Conservation (phyloP, 1,139 yeast species). For the Blastobotrys apis region DNA sequence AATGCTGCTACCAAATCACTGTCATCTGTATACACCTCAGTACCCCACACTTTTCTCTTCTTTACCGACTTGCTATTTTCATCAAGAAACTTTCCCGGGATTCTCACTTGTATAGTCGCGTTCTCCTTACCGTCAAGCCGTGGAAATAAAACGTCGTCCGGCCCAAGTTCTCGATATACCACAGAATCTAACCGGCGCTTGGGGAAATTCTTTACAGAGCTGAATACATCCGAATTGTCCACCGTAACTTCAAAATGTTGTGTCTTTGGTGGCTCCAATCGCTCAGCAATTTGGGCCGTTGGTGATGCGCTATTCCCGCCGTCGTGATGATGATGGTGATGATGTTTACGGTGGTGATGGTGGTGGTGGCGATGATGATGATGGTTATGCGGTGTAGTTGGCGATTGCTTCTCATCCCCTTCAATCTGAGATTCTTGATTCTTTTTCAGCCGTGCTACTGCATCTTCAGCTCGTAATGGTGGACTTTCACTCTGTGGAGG, state of each 20-base stretch:
- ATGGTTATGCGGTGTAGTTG: conserved; percentile 11
- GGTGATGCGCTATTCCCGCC: conserved; percentile 9
- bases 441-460: conserved; percentile 32
- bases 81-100: conserved; percentile 43
- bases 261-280: conserved; percentile 11
- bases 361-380: conserved; percentile 16
- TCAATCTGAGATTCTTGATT: conserved; percentile 9
- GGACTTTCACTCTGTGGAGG: conserved; percentile 18
- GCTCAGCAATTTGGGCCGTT: conserved; percentile 2
- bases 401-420: conserved; percentile 8
- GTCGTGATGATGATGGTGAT: conserved; percentile 24
- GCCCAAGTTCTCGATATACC: conserved; percentile 49
- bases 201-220: conserved; percentile 44
- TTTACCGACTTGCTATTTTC: conserved; percentile 39
- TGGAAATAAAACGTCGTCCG: conserved; percentile 29
- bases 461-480: conserved; percentile 34
- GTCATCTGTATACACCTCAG: conserved; percentile 89
- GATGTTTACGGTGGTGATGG: conserved; percentile 24
- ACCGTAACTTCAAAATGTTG: conserved; percentile 34
- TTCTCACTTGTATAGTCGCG: conserved; percentile 55
- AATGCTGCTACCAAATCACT: conserved; percentile 75
- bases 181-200: conserved; percentile 57
- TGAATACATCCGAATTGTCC: conserved; percentile 44
- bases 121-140: conserved; percentile 51
- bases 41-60: conserved; percentile 80